Conservation (phyloP, 805 yeast species). For the Saccharomyces paradoxus region DNA sequence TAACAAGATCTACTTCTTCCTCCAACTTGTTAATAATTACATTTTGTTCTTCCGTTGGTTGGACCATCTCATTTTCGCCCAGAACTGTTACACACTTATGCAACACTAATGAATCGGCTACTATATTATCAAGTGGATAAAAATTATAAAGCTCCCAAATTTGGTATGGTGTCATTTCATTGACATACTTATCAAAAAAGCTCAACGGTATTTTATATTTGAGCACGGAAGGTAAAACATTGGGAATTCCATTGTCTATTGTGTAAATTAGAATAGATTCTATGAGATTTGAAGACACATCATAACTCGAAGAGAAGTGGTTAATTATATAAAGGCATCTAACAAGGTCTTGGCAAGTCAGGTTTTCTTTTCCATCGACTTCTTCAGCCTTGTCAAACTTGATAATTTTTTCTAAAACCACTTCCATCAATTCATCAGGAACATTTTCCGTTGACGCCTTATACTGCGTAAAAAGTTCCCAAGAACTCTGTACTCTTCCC, state of each 20-base stretch:
- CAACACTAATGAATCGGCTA: slow-evolving; percentile 7
- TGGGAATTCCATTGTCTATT: slow-evolving; percentile 4
- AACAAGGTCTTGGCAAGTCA: slow-evolving; percentile 15
- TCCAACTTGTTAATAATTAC: slow-evolving; percentile 3
- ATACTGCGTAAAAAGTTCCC: slow-evolving; percentile 38
- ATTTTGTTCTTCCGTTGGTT: slow-evolving; percentile 12
- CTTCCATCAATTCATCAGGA: slow-evolving; percentile 21
- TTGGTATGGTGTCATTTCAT: slow-evolving; percentile 15
- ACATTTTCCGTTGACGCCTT: slow-evolving; percentile 4
- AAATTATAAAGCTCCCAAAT: slow-evolving; percentile 8
- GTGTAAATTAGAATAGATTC: slow-evolving; percentile 10
- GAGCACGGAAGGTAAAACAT: slow-evolving; percentile 8
- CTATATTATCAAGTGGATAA: slow-evolving; percentile 7
- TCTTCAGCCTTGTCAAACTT: slow-evolving; percentile 33
- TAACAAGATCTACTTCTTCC: slow-evolving; percentile 2
- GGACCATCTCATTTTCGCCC: slow-evolving; percentile 10
- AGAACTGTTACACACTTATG: slow-evolving; percentile 8
- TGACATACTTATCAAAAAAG: slow-evolving; percentile 6
- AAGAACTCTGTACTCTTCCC: slow-evolving; percentile 44
- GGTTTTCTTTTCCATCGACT: slow-evolving; percentile 25
- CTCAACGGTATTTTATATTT: slow-evolving; percentile 6
- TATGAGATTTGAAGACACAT: slow-evolving; percentile 5
- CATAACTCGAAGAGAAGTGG: not conserved
- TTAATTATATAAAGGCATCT: slow-evolving; percentile 21
- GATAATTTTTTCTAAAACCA: slow-evolving; percentile 33